Percentiles rank a stretch among this genome's conserved stretches.
phyloP scores from a whole-genome alignment of 2,329 filamentous ascomycete genomes.

The Xylaria sp. region DNA sequence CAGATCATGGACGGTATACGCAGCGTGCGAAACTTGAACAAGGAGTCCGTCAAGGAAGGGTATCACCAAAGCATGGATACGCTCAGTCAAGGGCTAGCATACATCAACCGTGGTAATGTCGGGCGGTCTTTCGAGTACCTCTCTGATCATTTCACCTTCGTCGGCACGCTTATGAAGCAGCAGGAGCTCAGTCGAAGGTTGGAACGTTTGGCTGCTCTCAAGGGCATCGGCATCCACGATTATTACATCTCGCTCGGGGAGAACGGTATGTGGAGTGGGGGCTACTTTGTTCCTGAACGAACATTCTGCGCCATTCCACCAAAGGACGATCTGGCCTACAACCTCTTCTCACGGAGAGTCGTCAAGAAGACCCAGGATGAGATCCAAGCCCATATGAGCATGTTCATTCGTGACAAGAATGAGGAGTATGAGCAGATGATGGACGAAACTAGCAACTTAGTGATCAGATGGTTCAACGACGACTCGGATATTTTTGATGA shows the following conservation, averaged over 20 bases:
- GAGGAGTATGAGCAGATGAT: slow-evolving; percentile 66
- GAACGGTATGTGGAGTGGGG: slow-evolving; percentile 65
- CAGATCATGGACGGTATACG: slow-evolving; percentile 59
- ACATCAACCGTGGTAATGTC: slow-evolving; percentile 60
- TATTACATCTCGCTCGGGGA: slow-evolving; percentile 77
- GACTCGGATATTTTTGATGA: slow-evolving; percentile 51
- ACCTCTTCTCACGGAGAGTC: slow-evolving; percentile 55
- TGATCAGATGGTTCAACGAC: slow-evolving; percentile 59
- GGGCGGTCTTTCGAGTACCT: slow-evolving; percentile 77
- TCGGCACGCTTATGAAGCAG: slow-evolving; percentile 75
- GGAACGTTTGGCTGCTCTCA: slow-evolving; percentile 60
- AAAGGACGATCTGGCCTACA: slow-evolving; percentile 46
- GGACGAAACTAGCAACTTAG: slow-evolving; percentile 58
- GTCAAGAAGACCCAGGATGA: slow-evolving; percentile 72
- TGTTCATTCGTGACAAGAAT: slow-evolving; percentile 67
- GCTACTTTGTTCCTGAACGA: slow-evolving; percentile 65
- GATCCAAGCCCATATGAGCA: slow-evolving; percentile 69
- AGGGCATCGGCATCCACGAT: slow-evolving; percentile 70
- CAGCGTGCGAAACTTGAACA: slow-evolving; percentile 51
- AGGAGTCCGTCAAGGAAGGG: slow-evolving; percentile 49
- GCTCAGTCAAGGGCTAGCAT: slow-evolving; percentile 57
- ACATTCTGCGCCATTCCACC: slow-evolving; percentile 78
- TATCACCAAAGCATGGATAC: slow-evolving; percentile 54
- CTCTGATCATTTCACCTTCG: slow-evolving; percentile 81
- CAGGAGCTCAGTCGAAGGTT: slow-evolving; percentile 72